Percentiles rank a stretch among this genome's conserved stretches.
Conservation (phyloP, 495 filamentous ascomycete species). For the Hyaloscypha variabilis region DNA sequence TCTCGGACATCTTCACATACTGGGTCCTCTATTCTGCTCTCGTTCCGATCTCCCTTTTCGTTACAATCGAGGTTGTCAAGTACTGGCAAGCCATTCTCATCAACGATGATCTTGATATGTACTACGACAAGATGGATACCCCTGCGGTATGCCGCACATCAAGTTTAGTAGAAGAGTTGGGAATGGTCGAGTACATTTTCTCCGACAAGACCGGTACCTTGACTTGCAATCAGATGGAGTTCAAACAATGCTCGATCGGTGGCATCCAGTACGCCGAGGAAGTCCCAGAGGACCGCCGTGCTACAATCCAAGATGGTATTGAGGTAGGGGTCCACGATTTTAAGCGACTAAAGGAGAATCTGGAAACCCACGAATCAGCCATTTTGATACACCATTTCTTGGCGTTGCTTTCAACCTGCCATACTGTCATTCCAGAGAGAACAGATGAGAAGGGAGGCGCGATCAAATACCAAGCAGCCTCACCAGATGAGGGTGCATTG, state of each 20-base stretch:
- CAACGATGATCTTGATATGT: slow-evolving; percentile 96
- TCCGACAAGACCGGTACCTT: slow-evolving; percentile 99
- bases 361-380: slow-evolving; percentile 66
- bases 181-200: slow-evolving; percentile 98
- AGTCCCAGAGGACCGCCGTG: slow-evolving; percentile 87
- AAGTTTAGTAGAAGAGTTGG: slow-evolving; percentile 94
- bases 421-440: slow-evolving; percentile 95
- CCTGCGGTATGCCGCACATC: slow-evolving; percentile 95
- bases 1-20: slow-evolving; percentile 94
- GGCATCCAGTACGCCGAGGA: slow-evolving; percentile 95
- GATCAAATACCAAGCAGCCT: slow-evolving; percentile 98
- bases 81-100: slow-evolving; percentile 97
- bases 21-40: slow-evolving; percentile 99
- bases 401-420: slow-evolving; percentile 84
- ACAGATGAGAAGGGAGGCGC: slow-evolving; percentile 71
- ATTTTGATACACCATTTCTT: slow-evolving; percentile 88
- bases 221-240: slow-evolving; percentile 99
- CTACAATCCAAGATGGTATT: slow-evolving; percentile 64
- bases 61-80: slow-evolving; percentile 97
- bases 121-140: slow-evolving; percentile 94
- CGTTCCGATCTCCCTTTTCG: slow-evolving; percentile 96
- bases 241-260: slow-evolving; percentile 89
- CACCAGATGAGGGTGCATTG: slow-evolving; percentile 94
- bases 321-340: slow-evolving; percentile 90
- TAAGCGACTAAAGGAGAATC: slow-evolving; percentile 71